A percentile compares a stretch with the other conserved stretches of the same genome.
Conservation (phyloP, 352 stramenopile species). For the Peronospora belbahrii region DNA sequence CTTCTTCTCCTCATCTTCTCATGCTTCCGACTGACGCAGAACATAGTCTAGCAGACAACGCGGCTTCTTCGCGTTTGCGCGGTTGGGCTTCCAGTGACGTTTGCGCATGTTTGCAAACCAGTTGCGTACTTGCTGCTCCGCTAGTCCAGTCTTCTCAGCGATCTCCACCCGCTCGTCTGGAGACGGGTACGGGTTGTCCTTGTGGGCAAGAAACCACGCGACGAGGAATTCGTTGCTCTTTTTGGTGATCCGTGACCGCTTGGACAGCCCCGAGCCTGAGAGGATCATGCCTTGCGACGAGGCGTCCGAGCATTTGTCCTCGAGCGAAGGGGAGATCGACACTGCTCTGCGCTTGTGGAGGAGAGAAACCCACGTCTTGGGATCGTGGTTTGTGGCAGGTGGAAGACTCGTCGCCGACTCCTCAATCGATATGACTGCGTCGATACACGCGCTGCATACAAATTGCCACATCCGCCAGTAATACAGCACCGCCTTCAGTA, state of each 20-base stretch:
- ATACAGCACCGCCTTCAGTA: constrained; percentile 49
- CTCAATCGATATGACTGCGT: constrained; percentile 31
- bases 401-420: constrained; percentile 15
- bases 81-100: constrained; percentile 80
- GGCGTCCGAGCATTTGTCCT: constrained; percentile 31
- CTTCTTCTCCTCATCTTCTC: background rate
- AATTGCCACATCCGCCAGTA: constrained; percentile 55
- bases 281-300: constrained; percentile 31
- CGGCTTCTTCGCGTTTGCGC: constrained; percentile 59
- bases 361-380: constrained; percentile 5
- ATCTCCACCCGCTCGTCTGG: constrained; percentile 56
- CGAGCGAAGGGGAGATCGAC: constrained; percentile 27
- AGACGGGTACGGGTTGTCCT: constrained; percentile 76
- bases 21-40: constrained; percentile 51
- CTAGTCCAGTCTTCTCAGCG: constrained; percentile 53
- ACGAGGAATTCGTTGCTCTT: constrained; percentile 82
- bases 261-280: constrained; percentile 15
- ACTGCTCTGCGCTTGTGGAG: constrained; percentile 23
- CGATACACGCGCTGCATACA: constrained; percentile 33
- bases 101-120: constrained; percentile 89
- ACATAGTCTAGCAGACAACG: constrained; percentile 73
- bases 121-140: constrained; percentile 80
- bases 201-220: constrained; percentile 82
- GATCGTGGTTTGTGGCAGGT: constrained; percentile 3
- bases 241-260: constrained; percentile 52